phyloP scores from a whole-genome alignment of 306 rosid species.

The Fragaria vesca region DNA sequence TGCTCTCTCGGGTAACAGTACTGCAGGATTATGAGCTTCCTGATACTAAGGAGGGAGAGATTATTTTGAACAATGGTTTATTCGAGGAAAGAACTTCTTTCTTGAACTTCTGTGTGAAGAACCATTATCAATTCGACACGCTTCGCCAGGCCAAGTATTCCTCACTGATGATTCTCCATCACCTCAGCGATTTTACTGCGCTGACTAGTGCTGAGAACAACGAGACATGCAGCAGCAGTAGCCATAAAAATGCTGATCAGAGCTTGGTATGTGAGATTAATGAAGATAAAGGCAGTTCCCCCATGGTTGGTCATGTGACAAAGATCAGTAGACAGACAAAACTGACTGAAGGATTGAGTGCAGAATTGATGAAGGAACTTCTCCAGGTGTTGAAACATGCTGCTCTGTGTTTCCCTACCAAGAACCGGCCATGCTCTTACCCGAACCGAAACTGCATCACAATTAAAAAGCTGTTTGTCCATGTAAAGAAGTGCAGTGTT shows the following conservation, averaged over 20 bases:
- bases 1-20: constrained; percentile 33
- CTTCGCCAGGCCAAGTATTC: constrained; percentile 71
- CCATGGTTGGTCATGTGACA: constrained; percentile 2
- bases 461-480: constrained; percentile 36
- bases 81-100: constrained; percentile 38
- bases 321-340: background rate
- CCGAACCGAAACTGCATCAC: constrained; percentile 26
- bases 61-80: constrained; percentile 32
- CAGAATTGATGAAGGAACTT: constrained; percentile 21
- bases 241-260: constrained; percentile 20
- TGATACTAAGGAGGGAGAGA: constrained; percentile 45
- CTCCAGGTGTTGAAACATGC: constrained; percentile 31
- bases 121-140: constrained; percentile 52
- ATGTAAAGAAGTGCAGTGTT: constrained; percentile 39
- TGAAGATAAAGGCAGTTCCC: constrained; percentile 26
- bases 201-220: constrained; percentile 4
- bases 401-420: constrained; percentile 22
- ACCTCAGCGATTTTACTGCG: constrained; percentile 27
- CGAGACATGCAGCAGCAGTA: constrained; percentile 30
- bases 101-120: constrained; percentile 46
- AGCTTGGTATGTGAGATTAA: constrained; percentile 46
- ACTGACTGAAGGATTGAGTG: background rate
- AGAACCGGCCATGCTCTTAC: constrained; percentile 35
- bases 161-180: constrained; percentile 48
- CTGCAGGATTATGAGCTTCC: constrained; percentile 23